These are phyloP conservation scores for Echinosophora koreensis DNA, from an alignment of 306 rosid species.

Conservation along the genomic window DNA sequence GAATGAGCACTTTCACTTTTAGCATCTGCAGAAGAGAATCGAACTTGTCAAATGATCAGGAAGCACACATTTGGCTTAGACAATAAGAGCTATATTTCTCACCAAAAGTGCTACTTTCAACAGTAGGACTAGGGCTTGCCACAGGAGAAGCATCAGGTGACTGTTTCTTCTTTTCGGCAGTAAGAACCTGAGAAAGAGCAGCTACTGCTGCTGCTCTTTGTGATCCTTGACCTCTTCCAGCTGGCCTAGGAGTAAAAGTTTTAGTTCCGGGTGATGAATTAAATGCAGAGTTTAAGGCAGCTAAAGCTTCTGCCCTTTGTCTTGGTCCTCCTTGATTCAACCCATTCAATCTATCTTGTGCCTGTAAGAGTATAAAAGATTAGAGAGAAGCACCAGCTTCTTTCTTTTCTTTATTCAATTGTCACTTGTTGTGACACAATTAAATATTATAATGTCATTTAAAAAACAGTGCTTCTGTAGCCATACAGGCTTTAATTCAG, in stretches of 20 bases:
- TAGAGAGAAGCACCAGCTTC: constrained; percentile 33
- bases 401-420: constrained; percentile 18
- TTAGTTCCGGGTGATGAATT: constrained; percentile 68
- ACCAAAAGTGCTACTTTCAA: constrained; percentile 68
- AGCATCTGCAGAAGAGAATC: constrained; percentile 55
- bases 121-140: constrained; percentile 65
- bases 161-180: constrained; percentile 81
- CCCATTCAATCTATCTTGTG: constrained; percentile 78
- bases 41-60: constrained; percentile 42
- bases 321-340: constrained; percentile 79
- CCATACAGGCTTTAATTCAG: constrained; percentile 15
- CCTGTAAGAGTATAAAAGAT: constrained; percentile 41
- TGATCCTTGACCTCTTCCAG: constrained; percentile 76
- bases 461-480: background rate
- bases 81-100: constrained; percentile 45
- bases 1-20: constrained; percentile 65
- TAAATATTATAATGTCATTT: background rate
- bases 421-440: constrained; percentile 9
- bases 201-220: constrained; percentile 99
- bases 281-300: constrained; percentile 91
- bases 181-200: constrained; percentile 93
- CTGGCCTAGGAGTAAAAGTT: constrained; percentile 55
- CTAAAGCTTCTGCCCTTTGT: constrained; percentile 98
- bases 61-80: constrained; percentile 28
- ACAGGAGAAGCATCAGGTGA: constrained; percentile 80